A percentile compares a stretch with the other conserved stretches of the same genome.
phyloP scores from a whole-genome alignment of 2,329 filamentous ascomycete genomes.

The Fusarium poae region DNA sequence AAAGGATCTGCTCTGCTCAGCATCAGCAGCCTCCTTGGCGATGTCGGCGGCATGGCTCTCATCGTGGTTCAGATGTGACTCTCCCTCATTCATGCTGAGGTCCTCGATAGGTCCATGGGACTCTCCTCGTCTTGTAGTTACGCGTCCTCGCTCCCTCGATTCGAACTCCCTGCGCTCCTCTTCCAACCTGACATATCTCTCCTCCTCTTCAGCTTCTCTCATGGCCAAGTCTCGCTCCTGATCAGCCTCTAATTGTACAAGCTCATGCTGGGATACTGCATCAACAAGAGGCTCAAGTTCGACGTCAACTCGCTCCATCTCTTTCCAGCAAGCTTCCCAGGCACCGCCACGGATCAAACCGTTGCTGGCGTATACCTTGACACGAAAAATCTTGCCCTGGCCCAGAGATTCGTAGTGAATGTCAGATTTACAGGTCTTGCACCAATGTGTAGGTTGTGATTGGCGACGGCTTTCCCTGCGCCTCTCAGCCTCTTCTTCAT shows the following conservation, averaged over 20 bases:
- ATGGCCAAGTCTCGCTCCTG: conserved; percentile 58
- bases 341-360: conserved; percentile 92
- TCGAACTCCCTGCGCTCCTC: conserved; percentile 47
- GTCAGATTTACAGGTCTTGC: conserved; percentile 66
- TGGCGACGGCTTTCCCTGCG: conserved; percentile 43
- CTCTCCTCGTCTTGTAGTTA: conserved; percentile 33
- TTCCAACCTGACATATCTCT: conserved; percentile 48
- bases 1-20: conserved; percentile 30
- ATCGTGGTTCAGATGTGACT: conserved; percentile 26
- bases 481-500: conserved; percentile 49
- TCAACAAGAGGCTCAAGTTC: conserved; percentile 84
- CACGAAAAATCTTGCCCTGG: conserved; percentile 72
- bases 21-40: conserved; percentile 18
- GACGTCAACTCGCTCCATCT: conserved; percentile 98
- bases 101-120: conserved; percentile 19
- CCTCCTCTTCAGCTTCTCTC: conserved; percentile 55
- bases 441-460: conserved; percentile 65
- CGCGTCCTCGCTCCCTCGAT: conserved; percentile 47
- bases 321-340: conserved; percentile 93
- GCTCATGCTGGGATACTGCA: conserved; percentile 67
- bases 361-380: conserved; percentile 95
- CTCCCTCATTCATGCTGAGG: conserved; percentile 23
- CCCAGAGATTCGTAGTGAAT: conserved; percentile 68
- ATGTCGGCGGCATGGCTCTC: conserved; percentile 16
- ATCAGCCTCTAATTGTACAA: conserved; percentile 67